These are phyloP conservation scores for Aspergillus terreus DNA, from an alignment of 2,329 filamentous ascomycete species.

Conservation along the genomic window DNA sequence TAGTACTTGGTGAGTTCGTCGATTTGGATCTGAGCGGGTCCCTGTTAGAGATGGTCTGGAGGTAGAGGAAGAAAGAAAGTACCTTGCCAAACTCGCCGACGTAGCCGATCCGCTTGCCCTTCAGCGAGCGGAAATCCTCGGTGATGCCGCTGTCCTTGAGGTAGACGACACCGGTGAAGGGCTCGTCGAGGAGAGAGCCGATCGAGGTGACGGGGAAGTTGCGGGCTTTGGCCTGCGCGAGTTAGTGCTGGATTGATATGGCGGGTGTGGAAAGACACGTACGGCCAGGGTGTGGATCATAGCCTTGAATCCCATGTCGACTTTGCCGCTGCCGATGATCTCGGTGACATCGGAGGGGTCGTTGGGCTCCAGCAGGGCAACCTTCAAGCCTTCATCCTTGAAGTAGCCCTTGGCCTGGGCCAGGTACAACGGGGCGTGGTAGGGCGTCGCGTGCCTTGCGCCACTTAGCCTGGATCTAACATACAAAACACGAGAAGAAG, in stretches of 20 bases:
- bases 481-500: conserved; percentile 7
- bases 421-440: conserved; percentile 74
- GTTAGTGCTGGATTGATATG: background rate
- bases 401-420: conserved; percentile 73
- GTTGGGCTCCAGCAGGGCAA: conserved; percentile 72
- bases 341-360: conserved; percentile 79
- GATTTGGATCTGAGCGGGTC: conserved; percentile 62
- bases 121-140: conserved; percentile 68
- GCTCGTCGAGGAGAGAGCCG: conserved; percentile 72
- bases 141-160: conserved; percentile 72
- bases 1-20: conserved; percentile 77
- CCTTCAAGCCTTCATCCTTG: conserved; percentile 71
- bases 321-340: conserved; percentile 72
- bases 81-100: conserved; percentile 74
- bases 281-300: conserved; percentile 79
- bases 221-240: conserved; percentile 64
- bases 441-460: conserved; percentile 72
- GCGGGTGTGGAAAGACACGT: conserved; percentile 21
- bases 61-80: background rate
- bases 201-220: conserved; percentile 70
- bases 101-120: conserved; percentile 74
- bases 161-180: conserved; percentile 75
- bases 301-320: conserved; percentile 76
- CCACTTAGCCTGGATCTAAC: conserved; percentile 25
- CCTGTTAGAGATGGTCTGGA: no score